Base-by-base conservation (phyloP, 2,329 filamentous ascomycete species). In the Chrysoporthe austroafricana region DNA sequence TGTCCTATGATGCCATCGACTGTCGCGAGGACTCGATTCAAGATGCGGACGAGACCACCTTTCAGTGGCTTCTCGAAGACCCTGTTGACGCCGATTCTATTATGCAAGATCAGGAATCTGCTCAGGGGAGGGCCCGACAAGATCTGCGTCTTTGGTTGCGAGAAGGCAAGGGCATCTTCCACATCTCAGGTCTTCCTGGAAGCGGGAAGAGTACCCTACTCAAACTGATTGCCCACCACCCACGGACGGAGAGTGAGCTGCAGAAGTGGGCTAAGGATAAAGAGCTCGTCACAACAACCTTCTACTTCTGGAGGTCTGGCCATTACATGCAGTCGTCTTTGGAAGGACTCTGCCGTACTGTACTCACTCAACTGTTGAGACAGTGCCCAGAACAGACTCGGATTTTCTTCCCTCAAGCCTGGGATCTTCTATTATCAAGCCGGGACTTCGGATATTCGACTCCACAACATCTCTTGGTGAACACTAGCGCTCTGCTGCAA, bases 41-140 rank as follows among this genome's bases (percentile, higher is more conserved):
- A n/a, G 57, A 70, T 44, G 64, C 73, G 1, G 70, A 70, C 36
- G 66, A 26, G 18, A 69, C 64, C 8, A 73, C 73, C 3, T 73
- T 72, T 52, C 36, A 64, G 7, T 74, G 73, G 73, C 68, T 74
- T 21, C 52, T 72, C 50, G 64, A 67, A 13, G 50, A 11, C 4
- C 50, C 50, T 13, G 50, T 32, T 26, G 66, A 70, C 11, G 52
- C 21, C 36, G 42, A 62, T 66, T 34, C 60, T 21, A 21, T 61
- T 21, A 9, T 39, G 18, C 34, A 32, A 18, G 54, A 57, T 26
- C 54, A 57, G 54, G 32, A 16, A n/a, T n/a, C 34, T 39, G 54
- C 54, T 18, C 42, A 36, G 21, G 32, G 1, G 1, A 54, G 21
- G 26, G 50, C 21, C 32, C 50, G 50, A 34, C 13, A 26, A 13